These are phyloP conservation scores for Diversispora epigaea DNA, from an alignment of 192 early-diverging fungal species.

Conservation along the genomic window DNA sequence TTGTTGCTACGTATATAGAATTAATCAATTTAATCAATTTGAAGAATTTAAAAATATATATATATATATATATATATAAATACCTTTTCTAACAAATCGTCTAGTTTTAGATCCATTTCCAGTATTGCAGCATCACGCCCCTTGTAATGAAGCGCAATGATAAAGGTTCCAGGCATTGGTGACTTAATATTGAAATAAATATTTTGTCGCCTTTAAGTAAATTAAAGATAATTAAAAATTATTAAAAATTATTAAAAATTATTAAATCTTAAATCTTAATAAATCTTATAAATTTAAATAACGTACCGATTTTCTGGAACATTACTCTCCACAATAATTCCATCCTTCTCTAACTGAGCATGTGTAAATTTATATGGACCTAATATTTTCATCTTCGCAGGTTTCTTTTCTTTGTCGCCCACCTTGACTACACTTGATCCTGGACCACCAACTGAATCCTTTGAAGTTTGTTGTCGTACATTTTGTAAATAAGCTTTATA, in stretches of 20 bases:
- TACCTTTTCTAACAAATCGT: slow-evolving; percentile 77
- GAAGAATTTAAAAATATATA: background rate
- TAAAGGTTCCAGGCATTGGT: slow-evolving; percentile 84
- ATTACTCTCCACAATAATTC: slow-evolving; percentile 88
- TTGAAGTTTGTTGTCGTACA: slow-evolving; percentile 79
- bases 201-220: slow-evolving; percentile 58
- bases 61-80: background rate
- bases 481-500: slow-evolving; percentile 96
- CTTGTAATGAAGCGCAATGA: slow-evolving; percentile 88
- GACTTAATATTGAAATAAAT: slow-evolving; percentile 90
- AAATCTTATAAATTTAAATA: background rate
- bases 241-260: background rate
- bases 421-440: slow-evolving; percentile 62
- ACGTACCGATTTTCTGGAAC: slow-evolving; percentile 84
- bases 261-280: background rate
- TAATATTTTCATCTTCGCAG: slow-evolving; percentile 50
- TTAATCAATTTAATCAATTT: background rate
- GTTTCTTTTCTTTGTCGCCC: slow-evolving; percentile 49
- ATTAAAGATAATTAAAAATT: slow-evolving; percentile 13
- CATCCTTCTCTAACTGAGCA: slow-evolving; percentile 82
- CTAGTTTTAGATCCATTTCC: slow-evolving; percentile 94
- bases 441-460: slow-evolving; percentile 35
- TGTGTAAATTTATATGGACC: slow-evolving; percentile 86
- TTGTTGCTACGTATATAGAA: slow-evolving; percentile 69
- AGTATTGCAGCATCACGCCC: slow-evolving; percentile 89